Base-by-base conservation (phyloP, 164 flowering plant genomes). In the Nelumbo lutea region DNA sequence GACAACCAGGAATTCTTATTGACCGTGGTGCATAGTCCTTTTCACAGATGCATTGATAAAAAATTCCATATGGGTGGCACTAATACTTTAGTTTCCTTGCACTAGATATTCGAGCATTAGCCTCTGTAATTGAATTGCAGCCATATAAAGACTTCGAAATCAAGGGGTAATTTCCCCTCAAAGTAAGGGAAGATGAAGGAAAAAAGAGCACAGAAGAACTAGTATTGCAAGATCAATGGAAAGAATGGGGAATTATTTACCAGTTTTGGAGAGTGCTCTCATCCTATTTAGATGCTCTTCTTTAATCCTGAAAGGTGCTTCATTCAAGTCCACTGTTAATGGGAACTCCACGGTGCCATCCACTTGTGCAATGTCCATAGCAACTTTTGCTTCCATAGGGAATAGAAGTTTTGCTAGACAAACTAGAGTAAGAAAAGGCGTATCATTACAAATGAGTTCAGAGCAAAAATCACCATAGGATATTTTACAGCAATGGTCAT, bases 381-480 rank as follows among this genome's bases (percentile, higher is more conserved):
- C 92, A 68, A 90, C 90, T 75, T 83, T 77, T 68, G 98, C 98
- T 81, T 93, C 96, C 82, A 73, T 74, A 41, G 98, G 96, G 73
- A 90, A 93, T 41, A 90, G 76, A 47, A 87, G 82, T 73, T 78
- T 85, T 68, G 98, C 94, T 64, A 93, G 77, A 64, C 84, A 87
- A 81, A 90, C 98, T 90, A 27, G 27, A 27, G 86, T 57, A 40
- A 59, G 69, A 39, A 65, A 53, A 14, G 4, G 47, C 41, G 11
- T 62, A 48, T 42, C 6, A 61, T 42, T 53, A 59, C 61, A 59
- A 71, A 46, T 8, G 15, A 71, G 5, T 46, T 11, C 42, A 58
- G 59, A 51, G 27, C 51, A 64, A 5, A 61, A 3, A 40, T 39
- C n/a, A 53, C 4, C 14, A 4, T 27, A 27, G 27, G 27, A 27